Evolutionary conservation across 352 stramenopile species (phyloP).

Genomic region (Globisporangium carolinianum): DNA sequence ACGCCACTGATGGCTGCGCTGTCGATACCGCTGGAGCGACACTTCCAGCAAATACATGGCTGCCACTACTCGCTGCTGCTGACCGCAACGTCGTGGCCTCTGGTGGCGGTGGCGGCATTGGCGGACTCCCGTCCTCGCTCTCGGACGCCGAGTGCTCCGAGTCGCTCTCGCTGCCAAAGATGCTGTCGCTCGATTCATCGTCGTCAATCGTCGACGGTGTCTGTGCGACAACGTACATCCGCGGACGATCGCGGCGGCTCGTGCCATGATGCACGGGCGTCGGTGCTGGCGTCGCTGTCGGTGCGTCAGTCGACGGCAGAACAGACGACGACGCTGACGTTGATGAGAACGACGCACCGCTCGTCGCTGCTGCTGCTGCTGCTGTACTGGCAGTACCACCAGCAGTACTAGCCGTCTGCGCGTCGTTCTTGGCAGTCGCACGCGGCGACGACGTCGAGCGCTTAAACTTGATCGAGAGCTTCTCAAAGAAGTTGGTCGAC

Average conservation of each 20-base stretch:
- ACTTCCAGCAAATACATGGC: neutral
- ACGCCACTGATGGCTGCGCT: neutral
- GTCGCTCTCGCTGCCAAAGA: constrained; percentile 75
- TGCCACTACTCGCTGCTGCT: constrained; percentile 11
- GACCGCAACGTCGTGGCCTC: constrained; percentile 13
- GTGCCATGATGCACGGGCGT: neutral
- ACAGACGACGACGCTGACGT: neutral
- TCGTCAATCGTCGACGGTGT: constrained; percentile 57
- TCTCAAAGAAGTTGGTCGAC: constrained; percentile 80
- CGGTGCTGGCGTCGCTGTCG: constrained; percentile 2
- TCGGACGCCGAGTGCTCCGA: constrained; percentile 40
- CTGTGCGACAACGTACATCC: constrained; percentile 69
- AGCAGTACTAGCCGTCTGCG: neutral
- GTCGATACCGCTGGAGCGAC: neutral
- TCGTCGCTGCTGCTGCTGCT: neutral
- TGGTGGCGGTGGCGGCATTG: constrained; percentile 27
- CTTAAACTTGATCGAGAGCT: constrained; percentile 80
- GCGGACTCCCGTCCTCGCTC: constrained; percentile 32
- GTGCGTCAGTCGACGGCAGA: constrained; percentile 1
- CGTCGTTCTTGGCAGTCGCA: constrained; percentile 14
- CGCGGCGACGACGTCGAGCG: constrained; percentile 41
- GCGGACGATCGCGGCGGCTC: constrained; percentile 45
- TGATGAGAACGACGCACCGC: constrained; percentile 3
- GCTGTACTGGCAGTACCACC: neutral
- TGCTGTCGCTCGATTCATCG: constrained; percentile 77